These are phyloP conservation scores for Phylloporus sp. DNA, from an alignment of 1,284 basidiomycete species.

Conservation along the genomic window DNA sequence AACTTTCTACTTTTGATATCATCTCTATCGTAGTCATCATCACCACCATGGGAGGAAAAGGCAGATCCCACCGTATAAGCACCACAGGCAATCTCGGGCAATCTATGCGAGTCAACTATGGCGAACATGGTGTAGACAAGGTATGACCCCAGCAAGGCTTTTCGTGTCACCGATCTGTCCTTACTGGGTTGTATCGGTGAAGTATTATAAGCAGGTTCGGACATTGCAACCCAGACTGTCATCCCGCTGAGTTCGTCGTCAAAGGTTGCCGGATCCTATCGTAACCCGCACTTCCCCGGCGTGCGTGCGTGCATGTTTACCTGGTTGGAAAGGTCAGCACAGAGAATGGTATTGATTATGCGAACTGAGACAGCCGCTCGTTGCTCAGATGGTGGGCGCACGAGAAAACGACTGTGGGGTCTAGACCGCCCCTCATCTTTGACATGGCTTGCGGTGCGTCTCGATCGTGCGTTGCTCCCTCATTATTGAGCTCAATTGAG, in stretches of 20 bases:
- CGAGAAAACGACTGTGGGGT: conserved; percentile 21
- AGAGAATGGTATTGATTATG: background rate
- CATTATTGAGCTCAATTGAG: background rate
- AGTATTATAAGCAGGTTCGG: conserved; percentile 42
- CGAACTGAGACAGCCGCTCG: background rate
- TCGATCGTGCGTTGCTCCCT: background rate
- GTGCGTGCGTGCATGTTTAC: conserved; percentile 63
- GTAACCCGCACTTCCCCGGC: conserved; percentile 78
- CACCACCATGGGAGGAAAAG: conserved; percentile 6
- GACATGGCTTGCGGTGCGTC: conserved; percentile 41
- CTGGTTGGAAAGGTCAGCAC: conserved; percentile 59
- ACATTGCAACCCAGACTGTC: background rate
- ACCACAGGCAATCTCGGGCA: conserved; percentile 58
- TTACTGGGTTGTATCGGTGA: conserved; percentile 15
- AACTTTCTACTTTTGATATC: background rate
- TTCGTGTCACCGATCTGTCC: conserved; percentile 3
- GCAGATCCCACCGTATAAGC: conserved; percentile 50
- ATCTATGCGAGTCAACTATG: conserved; percentile 78
- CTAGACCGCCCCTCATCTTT: conserved; percentile 36
- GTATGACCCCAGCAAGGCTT: conserved; percentile 47
- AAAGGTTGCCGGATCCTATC: conserved; percentile 68
- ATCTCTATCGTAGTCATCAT: background rate
- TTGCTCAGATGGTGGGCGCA: conserved; percentile 36
- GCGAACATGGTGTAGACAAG: conserved; percentile 69
- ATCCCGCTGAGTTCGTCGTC: conserved; percentile 3